Conservation (phyloP, 192 early-diverging fungal genomes). For the Gaertneriomyces sp. region DNA sequence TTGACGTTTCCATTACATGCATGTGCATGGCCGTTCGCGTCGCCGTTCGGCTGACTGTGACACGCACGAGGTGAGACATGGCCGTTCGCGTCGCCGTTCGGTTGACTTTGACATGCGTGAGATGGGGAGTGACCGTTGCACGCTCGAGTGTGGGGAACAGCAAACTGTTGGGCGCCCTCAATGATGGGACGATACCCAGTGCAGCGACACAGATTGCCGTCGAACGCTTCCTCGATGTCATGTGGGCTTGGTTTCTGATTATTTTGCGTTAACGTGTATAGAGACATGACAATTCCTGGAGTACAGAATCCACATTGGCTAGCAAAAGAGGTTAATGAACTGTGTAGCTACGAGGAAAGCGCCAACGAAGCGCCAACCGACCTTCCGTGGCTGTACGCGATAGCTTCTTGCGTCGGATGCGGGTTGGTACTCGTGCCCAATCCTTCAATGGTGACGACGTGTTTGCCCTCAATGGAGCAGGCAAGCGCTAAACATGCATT, state of each 20-base stretch:
- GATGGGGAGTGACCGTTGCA: background rate
- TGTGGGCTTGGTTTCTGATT: slow-evolving; percentile 62
- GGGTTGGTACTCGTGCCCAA: slow-evolving; percentile 59
- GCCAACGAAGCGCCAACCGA: background rate
- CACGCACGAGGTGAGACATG: background rate
- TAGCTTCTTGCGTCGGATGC: slow-evolving; percentile 72
- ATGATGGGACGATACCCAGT: slow-evolving; percentile 86
- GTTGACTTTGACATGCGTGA: slow-evolving; percentile 1
- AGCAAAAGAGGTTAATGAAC: background rate
- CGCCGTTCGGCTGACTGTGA: background rate
- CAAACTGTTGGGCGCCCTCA: slow-evolving; percentile 70
- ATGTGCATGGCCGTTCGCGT: background rate
- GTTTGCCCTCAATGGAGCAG: slow-evolving; percentile 70
- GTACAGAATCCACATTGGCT: slow-evolving; percentile 89
- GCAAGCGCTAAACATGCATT: slow-evolving; percentile 75
- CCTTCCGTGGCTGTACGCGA: slow-evolving; percentile 67
- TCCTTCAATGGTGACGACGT: slow-evolving; percentile 80
- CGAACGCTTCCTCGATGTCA: slow-evolving; percentile 80
- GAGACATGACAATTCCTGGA: slow-evolving; percentile 85
- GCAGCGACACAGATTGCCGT: slow-evolving; percentile 87
- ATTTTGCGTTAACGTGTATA: slow-evolving; percentile 73
- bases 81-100: background rate
- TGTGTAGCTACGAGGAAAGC: too few species aligned
- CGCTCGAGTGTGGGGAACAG: background rate
- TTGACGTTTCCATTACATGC: background rate